Evolutionary conservation across 225 moss, liverwort and hornwort species (phyloP).

Genomic region (Polytrichum commune): DNA sequence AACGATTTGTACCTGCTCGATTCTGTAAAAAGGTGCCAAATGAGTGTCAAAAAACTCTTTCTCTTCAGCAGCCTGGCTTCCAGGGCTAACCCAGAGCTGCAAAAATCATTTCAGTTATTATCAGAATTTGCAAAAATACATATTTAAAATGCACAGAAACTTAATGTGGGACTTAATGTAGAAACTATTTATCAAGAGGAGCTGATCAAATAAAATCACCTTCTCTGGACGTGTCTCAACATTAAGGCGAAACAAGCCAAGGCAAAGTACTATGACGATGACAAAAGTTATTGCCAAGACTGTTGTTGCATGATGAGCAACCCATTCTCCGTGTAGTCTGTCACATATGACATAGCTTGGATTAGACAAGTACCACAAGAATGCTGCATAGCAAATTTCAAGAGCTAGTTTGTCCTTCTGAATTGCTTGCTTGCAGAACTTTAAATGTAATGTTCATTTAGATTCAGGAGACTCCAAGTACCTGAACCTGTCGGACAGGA

Average conservation of each 20-base stretch:
- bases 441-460: too few relatives aligned
- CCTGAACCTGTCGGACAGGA: constrained; percentile 84
- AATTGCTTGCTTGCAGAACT: too few relatives aligned
- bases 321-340: constrained; percentile 85
- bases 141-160: too few relatives aligned
- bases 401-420: too few relatives aligned
- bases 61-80: constrained; percentile 87
- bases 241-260: constrained; percentile 67
- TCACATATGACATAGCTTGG: constrained; percentile 17
- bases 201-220: constrained; percentile 31
- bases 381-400: too few relatives aligned
- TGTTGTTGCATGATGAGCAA: constrained; percentile 56
- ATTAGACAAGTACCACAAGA: not conserved
- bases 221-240: constrained; percentile 95
- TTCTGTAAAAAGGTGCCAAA: constrained; percentile 93
- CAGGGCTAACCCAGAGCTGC: constrained; percentile 96
- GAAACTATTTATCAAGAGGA: too few relatives aligned
- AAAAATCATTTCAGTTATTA: not conserved
- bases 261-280: constrained; percentile 52
- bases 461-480: constrained; percentile 9
- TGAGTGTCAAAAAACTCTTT: constrained; percentile 87
- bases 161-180: too few relatives aligned
- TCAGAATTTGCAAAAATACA: not conserved
- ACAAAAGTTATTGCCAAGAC: constrained; percentile 56
- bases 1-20: constrained; percentile 72